Evolutionary conservation across 2,329 filamentous ascomycete species (phyloP).

Genomic region (Xylaria sp.): DNA sequence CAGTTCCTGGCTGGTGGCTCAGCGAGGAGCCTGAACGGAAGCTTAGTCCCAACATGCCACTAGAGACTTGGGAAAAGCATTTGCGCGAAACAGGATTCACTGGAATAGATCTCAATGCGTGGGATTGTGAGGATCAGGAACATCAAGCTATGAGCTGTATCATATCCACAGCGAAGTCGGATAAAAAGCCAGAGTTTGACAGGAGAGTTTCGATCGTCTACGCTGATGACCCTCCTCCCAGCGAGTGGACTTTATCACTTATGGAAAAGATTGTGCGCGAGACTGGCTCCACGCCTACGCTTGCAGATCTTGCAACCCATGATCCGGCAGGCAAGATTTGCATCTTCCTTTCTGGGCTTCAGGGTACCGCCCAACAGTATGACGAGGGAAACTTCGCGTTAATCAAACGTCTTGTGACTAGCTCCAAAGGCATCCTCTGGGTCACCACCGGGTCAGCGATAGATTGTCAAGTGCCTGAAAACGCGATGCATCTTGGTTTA

Average conservation of each 20-base stretch:
- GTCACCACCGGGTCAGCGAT: slow-evolving; percentile 32
- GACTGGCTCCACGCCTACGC: not conserved
- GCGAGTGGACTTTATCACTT: slow-evolving; percentile 11
- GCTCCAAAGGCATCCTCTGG: slow-evolving; percentile 33
- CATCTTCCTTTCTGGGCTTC: slow-evolving; percentile 26
- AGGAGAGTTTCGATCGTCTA: slow-evolving; percentile 17
- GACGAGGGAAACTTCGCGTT: slow-evolving; percentile 18
- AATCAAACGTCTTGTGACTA: slow-evolving; percentile 26
- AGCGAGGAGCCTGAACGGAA: slow-evolving; percentile 29
- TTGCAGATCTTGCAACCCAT: slow-evolving; percentile 9
- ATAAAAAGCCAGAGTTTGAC: not conserved
- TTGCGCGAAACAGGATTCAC: slow-evolving; percentile 26
- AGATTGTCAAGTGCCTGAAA: slow-evolving; percentile 35
- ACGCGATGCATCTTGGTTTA: slow-evolving; percentile 39
- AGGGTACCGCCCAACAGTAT: slow-evolving; percentile 6
- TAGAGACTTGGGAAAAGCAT: slow-evolving; percentile 22
- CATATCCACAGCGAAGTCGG: slow-evolving; percentile 23
- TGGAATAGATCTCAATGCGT: slow-evolving; percentile 30
- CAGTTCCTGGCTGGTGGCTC: slow-evolving; percentile 38
- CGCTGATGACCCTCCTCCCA: slow-evolving; percentile 7
- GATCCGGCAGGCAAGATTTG: slow-evolving; percentile 11
- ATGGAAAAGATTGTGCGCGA: slow-evolving; percentile 21
- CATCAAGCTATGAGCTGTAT: slow-evolving; percentile 26
- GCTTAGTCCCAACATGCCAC: slow-evolving; percentile 12
- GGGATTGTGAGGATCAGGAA: slow-evolving; percentile 23